These are phyloP conservation scores for Elymus sibiricus DNA, from an alignment of 176 grass and related monocot genomes.

Conservation along the genomic window DNA sequence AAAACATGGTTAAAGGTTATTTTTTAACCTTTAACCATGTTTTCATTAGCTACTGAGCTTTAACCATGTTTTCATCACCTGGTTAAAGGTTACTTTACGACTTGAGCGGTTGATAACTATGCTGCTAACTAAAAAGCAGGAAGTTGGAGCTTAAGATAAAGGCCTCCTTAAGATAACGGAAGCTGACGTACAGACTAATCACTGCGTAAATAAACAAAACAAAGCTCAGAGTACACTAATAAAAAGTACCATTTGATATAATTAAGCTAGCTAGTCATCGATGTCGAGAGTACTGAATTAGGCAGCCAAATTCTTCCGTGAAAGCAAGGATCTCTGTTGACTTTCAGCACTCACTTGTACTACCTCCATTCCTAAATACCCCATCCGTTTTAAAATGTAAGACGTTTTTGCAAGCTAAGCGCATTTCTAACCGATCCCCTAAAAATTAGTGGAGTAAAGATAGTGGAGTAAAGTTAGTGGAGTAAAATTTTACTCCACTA, in stretches of 20 bases:
- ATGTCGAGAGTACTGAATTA: slow-evolving; percentile 22
- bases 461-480: too few relatives aligned
- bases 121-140: neutral
- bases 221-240: slow-evolving; percentile 18
- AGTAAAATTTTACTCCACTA: too few relatives aligned
- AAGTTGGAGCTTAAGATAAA: neutral
- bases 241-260: slow-evolving; percentile 8
- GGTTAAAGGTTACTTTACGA: slow-evolving; percentile 28
- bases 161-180: slow-evolving; percentile 2
- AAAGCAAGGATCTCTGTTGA: neutral
- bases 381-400: too few relatives aligned
- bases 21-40: too few relatives aligned
- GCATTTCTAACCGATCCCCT: too few relatives aligned
- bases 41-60: too few relatives aligned
- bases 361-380: too few relatives aligned
- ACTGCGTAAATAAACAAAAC: neutral
- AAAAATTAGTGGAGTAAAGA: too few relatives aligned
- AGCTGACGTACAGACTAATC: slow-evolving; percentile 16
- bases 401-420: too few relatives aligned
- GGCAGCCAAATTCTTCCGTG: slow-evolving; percentile 33
- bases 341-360: neutral
- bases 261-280: neutral
- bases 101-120: neutral
- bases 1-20: too few relatives aligned
- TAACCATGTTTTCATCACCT: too few relatives aligned